A percentile compares a stretch with the other conserved stretches of the same genome.
Conservation (phyloP, 495 filamentous ascomycete species). For the Pseudoneurospora amorphoporcata region DNA sequence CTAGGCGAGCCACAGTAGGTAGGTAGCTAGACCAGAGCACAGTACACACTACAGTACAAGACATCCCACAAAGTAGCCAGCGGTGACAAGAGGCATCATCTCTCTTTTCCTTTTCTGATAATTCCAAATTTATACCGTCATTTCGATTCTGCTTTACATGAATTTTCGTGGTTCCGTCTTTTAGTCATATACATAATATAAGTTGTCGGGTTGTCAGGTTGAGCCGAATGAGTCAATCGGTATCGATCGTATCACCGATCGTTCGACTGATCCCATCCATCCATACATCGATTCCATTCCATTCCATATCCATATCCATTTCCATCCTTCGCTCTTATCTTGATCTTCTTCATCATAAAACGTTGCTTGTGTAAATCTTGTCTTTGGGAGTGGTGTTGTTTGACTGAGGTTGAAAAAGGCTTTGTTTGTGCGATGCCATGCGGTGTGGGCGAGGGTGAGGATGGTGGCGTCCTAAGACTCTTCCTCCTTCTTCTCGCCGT, state of each 20-base stretch:
- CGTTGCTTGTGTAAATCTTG: not conserved
- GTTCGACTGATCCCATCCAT: not conserved
- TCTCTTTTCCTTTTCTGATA: not conserved
- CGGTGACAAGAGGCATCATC: not conserved
- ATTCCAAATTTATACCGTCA: not conserved
- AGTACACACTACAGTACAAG: not conserved
- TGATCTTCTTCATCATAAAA: not conserved
- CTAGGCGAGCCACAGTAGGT: not conserved
- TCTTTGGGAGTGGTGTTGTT: not conserved
- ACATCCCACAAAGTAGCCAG: not conserved
- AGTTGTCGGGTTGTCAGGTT: not conserved
- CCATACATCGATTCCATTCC: not conserved
- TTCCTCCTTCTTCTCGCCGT: conserved; percentile 28
- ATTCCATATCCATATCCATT: not conserved
- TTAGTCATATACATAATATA: not conserved
- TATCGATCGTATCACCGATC: not conserved
- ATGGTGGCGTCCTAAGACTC: conserved; percentile 7
- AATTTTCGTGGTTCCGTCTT: not conserved
- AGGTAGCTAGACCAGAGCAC: not conserved
- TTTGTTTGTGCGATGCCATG: not conserved
- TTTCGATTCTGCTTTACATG: not conserved
- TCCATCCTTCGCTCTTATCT: not conserved
- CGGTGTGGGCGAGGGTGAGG: not conserved
- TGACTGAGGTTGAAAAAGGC: not conserved
- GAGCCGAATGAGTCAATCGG: not conserved